These are phyloP conservation scores for Saururus chinensis DNA, from an alignment of 164 flowering plant genomes.

Conservation along the genomic window DNA sequence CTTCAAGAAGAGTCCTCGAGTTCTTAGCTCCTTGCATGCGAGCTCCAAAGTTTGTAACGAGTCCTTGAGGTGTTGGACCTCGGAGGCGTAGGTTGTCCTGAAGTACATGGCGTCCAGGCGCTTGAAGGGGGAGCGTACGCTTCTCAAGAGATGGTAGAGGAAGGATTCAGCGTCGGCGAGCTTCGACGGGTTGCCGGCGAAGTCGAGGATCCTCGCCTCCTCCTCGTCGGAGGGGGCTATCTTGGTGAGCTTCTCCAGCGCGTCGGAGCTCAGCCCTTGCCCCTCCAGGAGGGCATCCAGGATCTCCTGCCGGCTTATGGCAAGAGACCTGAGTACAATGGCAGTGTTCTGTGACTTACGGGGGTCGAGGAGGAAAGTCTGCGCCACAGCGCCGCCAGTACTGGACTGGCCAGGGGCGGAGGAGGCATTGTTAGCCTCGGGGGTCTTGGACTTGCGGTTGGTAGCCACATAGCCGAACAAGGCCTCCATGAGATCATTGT, in stretches of 20 bases:
- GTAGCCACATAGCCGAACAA: slow-evolving; percentile 70
- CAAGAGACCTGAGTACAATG: slow-evolving; percentile 43
- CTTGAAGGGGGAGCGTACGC: slow-evolving; percentile 46
- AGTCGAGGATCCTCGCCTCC: slow-evolving; percentile 26
- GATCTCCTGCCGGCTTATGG: slow-evolving; percentile 39
- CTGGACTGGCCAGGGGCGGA: background rate
- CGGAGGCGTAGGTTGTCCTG: slow-evolving; percentile 37
- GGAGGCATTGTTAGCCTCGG: slow-evolving; percentile 3
- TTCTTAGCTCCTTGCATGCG: slow-evolving; percentile 62
- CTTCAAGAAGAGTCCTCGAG: slow-evolving; percentile 58
- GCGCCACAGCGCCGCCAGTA: slow-evolving; percentile 16
- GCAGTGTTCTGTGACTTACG: slow-evolving; percentile 61
- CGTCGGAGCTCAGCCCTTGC: slow-evolving; percentile 30
- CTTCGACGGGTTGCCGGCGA: slow-evolving; percentile 31
- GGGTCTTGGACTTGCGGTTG: slow-evolving; percentile 24
- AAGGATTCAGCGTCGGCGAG: slow-evolving; percentile 65
- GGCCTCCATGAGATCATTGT: slow-evolving; percentile 93
- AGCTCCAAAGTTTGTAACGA: slow-evolving; percentile 39
- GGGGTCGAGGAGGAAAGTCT: slow-evolving; percentile 57
- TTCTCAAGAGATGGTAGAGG: slow-evolving; percentile 37
- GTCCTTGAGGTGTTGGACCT: slow-evolving; percentile 42
- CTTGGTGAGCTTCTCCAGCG: slow-evolving; percentile 47
- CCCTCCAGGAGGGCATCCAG: slow-evolving; percentile 43
- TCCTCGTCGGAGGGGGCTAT: slow-evolving; percentile 55
- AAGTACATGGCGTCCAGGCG: slow-evolving; percentile 54